These are phyloP conservation scores for Linnemannia zychae DNA, from an alignment of 192 early-diverging fungal genomes.

Conservation along the genomic window DNA sequence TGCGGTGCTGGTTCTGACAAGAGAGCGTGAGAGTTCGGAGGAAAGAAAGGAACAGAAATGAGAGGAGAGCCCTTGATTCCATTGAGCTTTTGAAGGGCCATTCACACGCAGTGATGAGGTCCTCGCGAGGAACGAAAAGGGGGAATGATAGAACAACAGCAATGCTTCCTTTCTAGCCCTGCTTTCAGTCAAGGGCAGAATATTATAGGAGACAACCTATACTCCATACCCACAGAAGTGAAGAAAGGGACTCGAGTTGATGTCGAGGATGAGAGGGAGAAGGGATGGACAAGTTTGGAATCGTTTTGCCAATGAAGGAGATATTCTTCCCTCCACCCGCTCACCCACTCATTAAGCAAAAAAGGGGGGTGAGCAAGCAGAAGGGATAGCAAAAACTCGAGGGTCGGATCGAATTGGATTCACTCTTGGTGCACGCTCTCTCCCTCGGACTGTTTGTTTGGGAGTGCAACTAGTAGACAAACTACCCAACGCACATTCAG, in stretches of 20 bases:
- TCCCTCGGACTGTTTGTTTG: not conserved
- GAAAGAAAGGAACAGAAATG: not conserved
- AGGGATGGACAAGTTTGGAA: slow-evolving; percentile 28
- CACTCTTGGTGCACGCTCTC: not conserved
- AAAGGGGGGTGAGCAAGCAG: not conserved
- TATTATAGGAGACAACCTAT: not conserved
- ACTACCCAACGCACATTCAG: not conserved
- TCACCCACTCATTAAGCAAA: not conserved
- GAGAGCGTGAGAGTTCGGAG: not conserved
- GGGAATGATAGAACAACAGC: not conserved
- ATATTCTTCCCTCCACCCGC: not conserved
- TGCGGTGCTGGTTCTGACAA: not conserved
- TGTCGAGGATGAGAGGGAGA: not conserved
- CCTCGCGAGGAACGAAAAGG: not conserved
- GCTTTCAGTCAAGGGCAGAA: slow-evolving; percentile 50
- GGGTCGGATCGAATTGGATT: slow-evolving; percentile 1
- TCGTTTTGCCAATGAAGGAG: not conserved
- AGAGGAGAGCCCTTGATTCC: not conserved
- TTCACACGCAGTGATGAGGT: not conserved
- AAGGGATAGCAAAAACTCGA: not conserved
- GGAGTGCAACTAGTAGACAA: no score
- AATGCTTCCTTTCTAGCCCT: not conserved
- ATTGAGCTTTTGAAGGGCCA: not conserved
- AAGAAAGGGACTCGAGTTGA: not conserved
- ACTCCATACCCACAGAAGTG: not conserved